phyloP scores from a whole-genome alignment of 345 rosid species.

The Hibiscus mutabilis region DNA sequence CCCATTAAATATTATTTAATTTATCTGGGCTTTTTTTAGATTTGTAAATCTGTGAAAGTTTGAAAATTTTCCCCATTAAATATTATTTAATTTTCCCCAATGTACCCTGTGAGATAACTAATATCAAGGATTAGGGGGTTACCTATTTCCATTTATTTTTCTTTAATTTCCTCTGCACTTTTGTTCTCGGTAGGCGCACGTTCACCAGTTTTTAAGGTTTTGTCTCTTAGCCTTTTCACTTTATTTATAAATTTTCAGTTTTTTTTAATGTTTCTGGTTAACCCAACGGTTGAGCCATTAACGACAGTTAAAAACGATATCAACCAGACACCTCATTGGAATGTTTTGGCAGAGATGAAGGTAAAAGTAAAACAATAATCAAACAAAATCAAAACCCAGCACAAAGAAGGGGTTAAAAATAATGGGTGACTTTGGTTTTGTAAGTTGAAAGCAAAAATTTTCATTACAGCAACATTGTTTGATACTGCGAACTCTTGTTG shows the following conservation, averaged over 20 bases:
- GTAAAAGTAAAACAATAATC: neutral
- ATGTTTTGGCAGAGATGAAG: slow-evolving; percentile 2
- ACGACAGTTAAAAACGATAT: neutral
- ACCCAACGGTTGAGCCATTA: neutral
- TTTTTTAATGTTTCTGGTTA: neutral
- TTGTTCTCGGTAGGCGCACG: neutral
- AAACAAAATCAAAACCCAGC: too few relatives aligned
- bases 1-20: slow-evolving; percentile 14
- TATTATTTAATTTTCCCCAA: slow-evolving; percentile 18
- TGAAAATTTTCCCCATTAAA: slow-evolving; percentile 15
- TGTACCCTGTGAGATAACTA: slow-evolving; percentile 25
- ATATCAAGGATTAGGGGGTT: neutral
- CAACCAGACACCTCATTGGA: neutral
- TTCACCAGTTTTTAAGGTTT: slow-evolving; percentile 1
- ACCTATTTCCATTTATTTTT: neutral
- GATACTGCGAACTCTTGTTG: too few relatives aligned
- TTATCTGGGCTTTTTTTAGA: slow-evolving; percentile 20
- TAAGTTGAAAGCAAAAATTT: too few relatives aligned
- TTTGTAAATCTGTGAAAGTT: slow-evolving; percentile 19
- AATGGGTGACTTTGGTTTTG: neutral
- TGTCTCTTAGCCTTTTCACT: neutral
- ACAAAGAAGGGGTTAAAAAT: neutral
- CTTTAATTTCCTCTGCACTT: neutral
- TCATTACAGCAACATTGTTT: too few relatives aligned
- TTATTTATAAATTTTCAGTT: too few relatives aligned